Percentiles rank a stretch among this genome's conserved stretches.
Conservation (phyloP, 495 filamentous ascomycete genomes). For the Schizothecium vesticola region DNA sequence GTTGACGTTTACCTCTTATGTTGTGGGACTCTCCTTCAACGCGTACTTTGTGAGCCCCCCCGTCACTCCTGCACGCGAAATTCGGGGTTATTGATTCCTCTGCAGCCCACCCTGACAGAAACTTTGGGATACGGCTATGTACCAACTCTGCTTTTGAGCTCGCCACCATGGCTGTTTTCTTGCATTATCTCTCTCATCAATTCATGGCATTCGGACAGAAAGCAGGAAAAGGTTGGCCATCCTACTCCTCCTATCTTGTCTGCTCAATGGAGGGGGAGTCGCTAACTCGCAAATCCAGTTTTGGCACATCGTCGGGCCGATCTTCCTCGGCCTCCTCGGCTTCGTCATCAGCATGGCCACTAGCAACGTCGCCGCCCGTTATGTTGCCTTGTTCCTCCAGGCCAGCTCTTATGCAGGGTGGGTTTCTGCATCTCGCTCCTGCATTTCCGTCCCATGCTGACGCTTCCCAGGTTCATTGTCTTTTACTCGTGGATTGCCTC, state of each 20-base stretch:
- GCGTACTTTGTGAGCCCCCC: conserved; percentile 51
- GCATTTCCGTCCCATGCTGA: background rate
- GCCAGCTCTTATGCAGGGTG: conserved; percentile 51
- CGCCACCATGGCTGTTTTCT: conserved; percentile 65
- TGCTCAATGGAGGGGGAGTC: background rate
- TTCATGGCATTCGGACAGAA: conserved; percentile 70
- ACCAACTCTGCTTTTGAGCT: conserved; percentile 65
- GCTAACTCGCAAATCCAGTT: too few relatives aligned
- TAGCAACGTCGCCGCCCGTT: conserved; percentile 58
- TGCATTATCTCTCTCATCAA: conserved; percentile 65
- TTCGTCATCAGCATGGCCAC: conserved; percentile 71
- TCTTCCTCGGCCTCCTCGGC: conserved; percentile 60
- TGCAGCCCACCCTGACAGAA: conserved; percentile 71
- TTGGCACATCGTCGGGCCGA: conserved; percentile 64
- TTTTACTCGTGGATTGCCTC: conserved; percentile 73
- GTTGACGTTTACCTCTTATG: conserved; percentile 38
- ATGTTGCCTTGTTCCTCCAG: conserved; percentile 71
- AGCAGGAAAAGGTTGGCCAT: conserved; percentile 50
- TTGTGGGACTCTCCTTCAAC: conserved; percentile 37
- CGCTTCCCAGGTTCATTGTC: conserved; percentile 53
- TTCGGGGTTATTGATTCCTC: conserved; percentile 55
- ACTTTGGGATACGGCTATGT: conserved; percentile 67
- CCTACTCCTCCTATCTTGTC: background rate
- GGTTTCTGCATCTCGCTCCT: background rate
- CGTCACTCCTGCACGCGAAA: conserved; percentile 45